Evolutionary conservation across 139 green algal genomes (phyloP).

Genomic region (Chlorella sp.): DNA sequence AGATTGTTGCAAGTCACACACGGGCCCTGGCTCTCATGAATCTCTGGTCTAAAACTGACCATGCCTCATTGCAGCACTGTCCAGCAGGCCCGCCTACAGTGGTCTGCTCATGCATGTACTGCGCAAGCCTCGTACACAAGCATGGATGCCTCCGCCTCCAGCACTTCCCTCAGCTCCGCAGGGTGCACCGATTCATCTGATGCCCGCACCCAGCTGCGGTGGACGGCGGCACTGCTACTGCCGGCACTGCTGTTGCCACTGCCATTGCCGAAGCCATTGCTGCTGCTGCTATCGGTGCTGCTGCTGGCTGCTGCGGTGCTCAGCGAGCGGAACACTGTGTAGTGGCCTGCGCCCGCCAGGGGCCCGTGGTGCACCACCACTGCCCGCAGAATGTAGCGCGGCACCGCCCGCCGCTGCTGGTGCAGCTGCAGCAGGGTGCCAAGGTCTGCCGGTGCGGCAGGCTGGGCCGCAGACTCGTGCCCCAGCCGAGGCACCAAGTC

Average conservation of each 20-base stretch:
- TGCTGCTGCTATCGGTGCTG: not conserved
- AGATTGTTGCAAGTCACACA: too few relatives aligned
- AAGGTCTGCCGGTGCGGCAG: not conserved
- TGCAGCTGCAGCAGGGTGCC: not conserved
- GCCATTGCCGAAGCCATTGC: too few relatives aligned
- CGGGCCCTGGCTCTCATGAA: too few relatives aligned
- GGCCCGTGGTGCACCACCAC: slow-evolving; percentile 28
- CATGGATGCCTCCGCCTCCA: slow-evolving; percentile 27
- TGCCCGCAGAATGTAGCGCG: slow-evolving; percentile 5
- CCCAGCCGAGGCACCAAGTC: not conserved
- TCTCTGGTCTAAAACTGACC: too few relatives aligned
- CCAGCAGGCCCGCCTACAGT: too few relatives aligned
- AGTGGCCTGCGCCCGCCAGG: not conserved
- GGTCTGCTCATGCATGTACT: too few relatives aligned
- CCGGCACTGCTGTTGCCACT: not conserved
- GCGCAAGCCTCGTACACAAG: slow-evolving; percentile 32
- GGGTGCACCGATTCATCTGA: slow-evolving; percentile 13
- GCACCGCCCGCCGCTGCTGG: not conserved
- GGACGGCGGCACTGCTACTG: too few relatives aligned
- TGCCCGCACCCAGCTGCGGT: slow-evolving; percentile 12
- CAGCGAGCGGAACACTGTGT: slow-evolving; percentile 21
- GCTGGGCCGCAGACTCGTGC: not conserved
- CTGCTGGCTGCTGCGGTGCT: not conserved
- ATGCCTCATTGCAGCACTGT: too few relatives aligned
- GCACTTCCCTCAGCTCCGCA: not conserved